A percentile compares a stretch with the other conserved stretches of the same genome.
These are phyloP conservation scores for Citrus maxima DNA, from an alignment of 345 rosid genomes.

Conservation along the genomic window DNA sequence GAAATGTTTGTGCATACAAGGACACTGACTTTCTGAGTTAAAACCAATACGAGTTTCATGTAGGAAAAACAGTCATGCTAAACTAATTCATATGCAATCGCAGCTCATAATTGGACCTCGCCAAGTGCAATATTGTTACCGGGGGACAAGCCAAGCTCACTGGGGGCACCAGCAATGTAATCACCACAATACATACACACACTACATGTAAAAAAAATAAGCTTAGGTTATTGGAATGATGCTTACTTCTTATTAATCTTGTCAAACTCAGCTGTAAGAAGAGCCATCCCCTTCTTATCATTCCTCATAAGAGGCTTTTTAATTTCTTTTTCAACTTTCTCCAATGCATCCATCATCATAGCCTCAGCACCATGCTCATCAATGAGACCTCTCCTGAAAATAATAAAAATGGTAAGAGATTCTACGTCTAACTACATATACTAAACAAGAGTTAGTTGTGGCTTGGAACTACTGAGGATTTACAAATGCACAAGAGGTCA, in stretches of 20 bases:
- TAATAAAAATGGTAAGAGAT: constrained; percentile 3
- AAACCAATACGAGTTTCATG: background rate
- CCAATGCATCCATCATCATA: constrained; percentile 94
- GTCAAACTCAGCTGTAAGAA: constrained; percentile 84
- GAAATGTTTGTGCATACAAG: background rate
- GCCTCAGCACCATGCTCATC: constrained; percentile 92
- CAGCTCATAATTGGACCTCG: background rate
- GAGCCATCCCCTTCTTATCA: constrained; percentile 89
- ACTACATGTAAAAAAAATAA: background rate
- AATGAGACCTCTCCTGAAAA: constrained; percentile 68
- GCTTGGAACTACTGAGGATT: background rate
- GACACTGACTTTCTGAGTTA: background rate
- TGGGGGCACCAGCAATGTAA: background rate
- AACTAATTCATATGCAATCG: background rate
- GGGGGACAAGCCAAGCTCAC: background rate
- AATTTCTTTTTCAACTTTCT: constrained; percentile 83
- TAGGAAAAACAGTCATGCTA: background rate
- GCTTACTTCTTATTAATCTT: constrained; percentile 85
- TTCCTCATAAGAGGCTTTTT: constrained; percentile 93
- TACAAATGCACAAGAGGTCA: background rate
- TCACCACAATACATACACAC: background rate
- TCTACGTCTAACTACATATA: background rate
- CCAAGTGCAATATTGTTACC: background rate
- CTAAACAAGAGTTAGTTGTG: background rate
- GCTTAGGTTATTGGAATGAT: background rate